These are phyloP conservation scores for Verruconis gallopava DNA, from an alignment of 2,329 filamentous ascomycete genomes.

Conservation along the genomic window DNA sequence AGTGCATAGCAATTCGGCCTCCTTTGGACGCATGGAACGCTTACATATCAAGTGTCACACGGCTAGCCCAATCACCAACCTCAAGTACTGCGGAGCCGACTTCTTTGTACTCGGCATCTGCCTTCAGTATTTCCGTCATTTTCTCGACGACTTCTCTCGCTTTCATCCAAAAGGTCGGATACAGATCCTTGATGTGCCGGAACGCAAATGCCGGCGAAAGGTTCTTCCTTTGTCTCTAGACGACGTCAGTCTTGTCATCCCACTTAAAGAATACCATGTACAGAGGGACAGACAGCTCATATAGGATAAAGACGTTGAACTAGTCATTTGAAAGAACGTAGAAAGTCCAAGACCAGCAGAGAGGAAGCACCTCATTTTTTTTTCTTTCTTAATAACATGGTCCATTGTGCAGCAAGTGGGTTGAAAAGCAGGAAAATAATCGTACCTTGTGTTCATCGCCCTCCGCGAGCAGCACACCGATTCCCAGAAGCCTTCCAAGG, in stretches of 20 bases:
- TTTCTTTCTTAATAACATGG: no score
- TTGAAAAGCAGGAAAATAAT: not conserved
- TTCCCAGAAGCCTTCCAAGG: constrained; percentile 52
- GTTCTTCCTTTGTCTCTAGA: constrained; percentile 32
- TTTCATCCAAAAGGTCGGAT: constrained; percentile 37
- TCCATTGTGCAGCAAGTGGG: not conserved
- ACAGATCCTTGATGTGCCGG: constrained; percentile 37
- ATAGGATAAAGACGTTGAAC: no score
- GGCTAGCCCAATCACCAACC: constrained; percentile 33
- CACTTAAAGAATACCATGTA: no score
- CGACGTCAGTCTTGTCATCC: constrained; percentile 1
- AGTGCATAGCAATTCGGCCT: no score
- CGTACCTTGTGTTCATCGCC: constrained; percentile 72
- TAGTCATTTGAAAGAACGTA: no score
- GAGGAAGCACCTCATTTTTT: no score
- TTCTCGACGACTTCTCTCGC: constrained; percentile 28
- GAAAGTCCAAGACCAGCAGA: no score
- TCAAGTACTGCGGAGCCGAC: constrained; percentile 23
- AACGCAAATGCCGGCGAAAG: constrained; percentile 38
- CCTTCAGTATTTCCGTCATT: constrained; percentile 19
- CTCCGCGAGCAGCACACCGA: constrained; percentile 67
- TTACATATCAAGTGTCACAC: constrained; percentile 46
- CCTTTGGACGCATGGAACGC: no score
- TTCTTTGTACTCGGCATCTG: constrained; percentile 10
- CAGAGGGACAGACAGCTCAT: no score